phyloP scores from a whole-genome alignment of 345 rosid genomes.

The Zanthoxylum bungeanum region DNA sequence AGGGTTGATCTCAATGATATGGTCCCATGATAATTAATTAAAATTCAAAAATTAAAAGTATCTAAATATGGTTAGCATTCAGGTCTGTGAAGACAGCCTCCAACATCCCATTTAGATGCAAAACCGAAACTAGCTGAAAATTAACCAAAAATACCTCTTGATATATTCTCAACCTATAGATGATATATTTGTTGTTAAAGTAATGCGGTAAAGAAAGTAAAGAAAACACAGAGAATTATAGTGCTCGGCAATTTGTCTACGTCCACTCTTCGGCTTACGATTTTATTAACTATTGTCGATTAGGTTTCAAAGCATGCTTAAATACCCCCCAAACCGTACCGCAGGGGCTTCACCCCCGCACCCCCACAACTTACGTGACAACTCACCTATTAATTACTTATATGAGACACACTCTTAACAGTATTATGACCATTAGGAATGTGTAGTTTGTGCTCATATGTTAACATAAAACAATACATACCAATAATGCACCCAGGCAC shows the following conservation, averaged over 20 bases:
- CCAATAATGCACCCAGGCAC: neutral
- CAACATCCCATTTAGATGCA: neutral
- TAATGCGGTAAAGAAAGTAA: too few species aligned
- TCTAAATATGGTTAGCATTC: neutral
- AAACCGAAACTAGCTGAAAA: neutral
- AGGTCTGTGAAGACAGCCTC: neutral
- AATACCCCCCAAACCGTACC: too few species aligned
- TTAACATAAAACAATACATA: neutral
- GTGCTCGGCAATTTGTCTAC: too few species aligned
- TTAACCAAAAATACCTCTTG: neutral
- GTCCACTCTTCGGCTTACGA: too few species aligned
- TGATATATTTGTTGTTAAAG: too few species aligned
- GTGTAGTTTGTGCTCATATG: neutral
- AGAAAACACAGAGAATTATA: too few species aligned
- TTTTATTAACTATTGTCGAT: too few species aligned
- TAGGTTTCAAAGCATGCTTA: too few species aligned
- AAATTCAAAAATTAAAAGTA: neutral
- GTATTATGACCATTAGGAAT: neutral
- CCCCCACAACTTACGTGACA: too few species aligned
- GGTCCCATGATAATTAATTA: neutral
- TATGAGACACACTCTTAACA: too few species aligned
- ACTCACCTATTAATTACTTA: too few species aligned
- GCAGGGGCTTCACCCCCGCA: too few species aligned
- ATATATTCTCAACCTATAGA: neutral
- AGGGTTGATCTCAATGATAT: slow-evolving; percentile 7